Base-by-base conservation (phyloP, 345 rosid genomes). In the Eucalyptus polyanthemos region DNA sequence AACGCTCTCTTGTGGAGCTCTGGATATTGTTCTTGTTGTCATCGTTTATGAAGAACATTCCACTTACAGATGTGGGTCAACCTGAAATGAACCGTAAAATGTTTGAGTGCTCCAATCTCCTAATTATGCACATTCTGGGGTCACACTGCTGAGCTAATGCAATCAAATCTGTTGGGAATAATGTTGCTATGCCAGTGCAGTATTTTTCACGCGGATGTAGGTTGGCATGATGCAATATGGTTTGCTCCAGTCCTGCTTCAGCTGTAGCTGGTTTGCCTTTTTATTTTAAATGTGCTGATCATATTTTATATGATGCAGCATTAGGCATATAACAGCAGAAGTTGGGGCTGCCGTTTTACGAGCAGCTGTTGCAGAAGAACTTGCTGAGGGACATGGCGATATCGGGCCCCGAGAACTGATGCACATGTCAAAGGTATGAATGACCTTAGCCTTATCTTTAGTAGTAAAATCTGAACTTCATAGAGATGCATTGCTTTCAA, bases 271-370 rank as follows among this genome's bases (percentile, higher is more conserved):
- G 29, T 50, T 89, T 49, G 11, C 85, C 45, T 86, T 87, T 24
- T 42, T 17, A 42, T 60, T 62, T 49, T 50, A 17, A 72, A 34
- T 62, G 47, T 51, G 47, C 56, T 87, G 88, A 89, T 90, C 29
- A 60, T 8, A 25, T 69, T 85, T 50, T 87, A 25, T 58, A 76
- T 87, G 80, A 90, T 93, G 93, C 97, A 98, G 99, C 89, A 98
- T 98, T 88, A 94, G 99, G 88, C 93, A 98, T 90, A 95, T 98
- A 86, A 97, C 98, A 24, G 96, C 97, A 11, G 97, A 97, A 93
- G 99, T 98, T 14, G 98, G 98, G 69, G 97, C 99, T 15, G 97
- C 99, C 81, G 99, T 98, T 92, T 80, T 98, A 88, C 93, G 92
- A 91, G 95, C 99, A 89, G 98, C 99, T 9, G 95, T 97, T 81